Evolutionary conservation across 2,329 filamentous ascomycete species (phyloP), one percentile per base, ranked within the genome.

Genomic region (Tothia fuscella): DNA sequence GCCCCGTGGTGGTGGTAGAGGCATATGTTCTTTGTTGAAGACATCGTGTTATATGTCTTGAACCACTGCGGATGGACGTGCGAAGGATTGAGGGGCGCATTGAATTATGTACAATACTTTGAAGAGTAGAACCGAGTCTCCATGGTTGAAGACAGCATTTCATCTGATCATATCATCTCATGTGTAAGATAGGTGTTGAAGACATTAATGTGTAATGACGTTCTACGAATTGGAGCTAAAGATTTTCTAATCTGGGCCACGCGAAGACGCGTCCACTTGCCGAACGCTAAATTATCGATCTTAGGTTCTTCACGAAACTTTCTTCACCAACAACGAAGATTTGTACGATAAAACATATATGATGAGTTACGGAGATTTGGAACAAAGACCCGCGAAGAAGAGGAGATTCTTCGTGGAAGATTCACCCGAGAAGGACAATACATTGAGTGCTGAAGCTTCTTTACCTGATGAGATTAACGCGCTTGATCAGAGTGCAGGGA

Each of bases 361-460:
- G n/a, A 58, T 64, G 59, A 58, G 57, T 45, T 55, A 37, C 24
- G 35, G 26, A 34, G 42, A 44, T 4, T 17, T 68, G 34, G 65
- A 74, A 38, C 64, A 73, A 33, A 61, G 71, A 16, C 76, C 76
- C 4, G 56, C 59, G 19, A 80, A 80, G 58, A 78, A 76, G 58
- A 66, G 72, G 46, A 70, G 76, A 21, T 79, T 79, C 59, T 80
- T 80, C 49, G 63, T 68, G 13, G 72, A 77, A 33, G 67, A 71
- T 21, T 42, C 52, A 33, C 29, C 28, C 20, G 19, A 46, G 35
- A 36, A 50, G 32, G 49, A 56, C 30, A 39, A 46, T 22, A 50
- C 54, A 9, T 49, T 56, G 22, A 48, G 51, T 12, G 43, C 53
- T 19, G 52, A 57, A 34, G 48, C 56, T 3, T 56, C 56, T 16